phyloP scores from a whole-genome alignment of 2,329 filamentous ascomycete genomes.

The Westerdykella sp. region DNA sequence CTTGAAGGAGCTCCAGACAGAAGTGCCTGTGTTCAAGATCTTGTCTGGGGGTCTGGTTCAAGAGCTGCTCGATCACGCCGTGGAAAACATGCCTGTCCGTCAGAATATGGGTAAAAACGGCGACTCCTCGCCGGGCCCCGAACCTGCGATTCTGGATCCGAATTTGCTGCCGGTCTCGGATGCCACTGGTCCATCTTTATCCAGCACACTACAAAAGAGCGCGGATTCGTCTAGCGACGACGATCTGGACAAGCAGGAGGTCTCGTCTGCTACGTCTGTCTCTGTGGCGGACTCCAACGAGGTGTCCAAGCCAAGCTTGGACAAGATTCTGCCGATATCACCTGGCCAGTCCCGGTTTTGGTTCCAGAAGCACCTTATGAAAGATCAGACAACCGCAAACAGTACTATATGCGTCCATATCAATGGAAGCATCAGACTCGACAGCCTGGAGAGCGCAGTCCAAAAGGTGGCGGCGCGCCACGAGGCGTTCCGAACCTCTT shows the following conservation, averaged over 20 bases:
- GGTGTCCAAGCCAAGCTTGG: too few species aligned
- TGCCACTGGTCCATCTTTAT: too few species aligned
- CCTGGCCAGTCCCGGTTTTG: constrained; percentile 13
- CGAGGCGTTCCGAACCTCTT: constrained; percentile 3
- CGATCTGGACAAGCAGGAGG: too few species aligned
- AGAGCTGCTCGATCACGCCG: not conserved
- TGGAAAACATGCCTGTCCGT: not conserved
- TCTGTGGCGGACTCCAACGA: too few species aligned
- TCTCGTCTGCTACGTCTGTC: too few species aligned
- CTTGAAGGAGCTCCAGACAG: too few species aligned
- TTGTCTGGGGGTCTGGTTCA: constrained; percentile 23
- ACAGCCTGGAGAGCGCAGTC: not conserved
- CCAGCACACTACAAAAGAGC: too few species aligned
- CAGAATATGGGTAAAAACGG: not conserved
- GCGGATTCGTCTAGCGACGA: too few species aligned
- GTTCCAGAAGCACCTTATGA: constrained; percentile 4
- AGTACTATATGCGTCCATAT: constrained; percentile 3
- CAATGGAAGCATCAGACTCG: not conserved
- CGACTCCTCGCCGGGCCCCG: too few species aligned
- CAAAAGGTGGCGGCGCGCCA: not conserved
- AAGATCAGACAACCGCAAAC: constrained; percentile 7
- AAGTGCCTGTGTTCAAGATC: constrained; percentile 41
- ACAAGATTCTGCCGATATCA: constrained; percentile 1
- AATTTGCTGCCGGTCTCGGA: too few species aligned
- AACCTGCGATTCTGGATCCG: too few species aligned